These are phyloP conservation scores for Cyberlindnera galapagoensis DNA, from an alignment of 805 yeast species.

Conservation along the genomic window DNA sequence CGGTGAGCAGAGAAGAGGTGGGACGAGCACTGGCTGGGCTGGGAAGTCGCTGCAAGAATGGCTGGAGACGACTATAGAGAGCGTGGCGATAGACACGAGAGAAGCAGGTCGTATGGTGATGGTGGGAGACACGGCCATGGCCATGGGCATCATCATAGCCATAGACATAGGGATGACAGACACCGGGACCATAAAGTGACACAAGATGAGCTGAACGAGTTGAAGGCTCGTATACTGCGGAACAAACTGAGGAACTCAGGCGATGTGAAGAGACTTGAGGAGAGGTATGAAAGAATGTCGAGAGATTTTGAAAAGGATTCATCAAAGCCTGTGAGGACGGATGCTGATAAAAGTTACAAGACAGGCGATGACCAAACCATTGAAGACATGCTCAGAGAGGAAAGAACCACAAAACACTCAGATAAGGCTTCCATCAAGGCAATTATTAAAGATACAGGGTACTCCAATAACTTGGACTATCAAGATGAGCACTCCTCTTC, in stretches of 20 bases:
- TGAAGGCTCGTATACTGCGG: constrained; percentile 27
- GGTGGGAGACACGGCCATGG: neutral
- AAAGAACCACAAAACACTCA: constrained; percentile 19
- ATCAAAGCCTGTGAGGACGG: constrained; percentile 7
- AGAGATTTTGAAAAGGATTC: constrained; percentile 8
- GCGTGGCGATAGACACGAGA: no score
- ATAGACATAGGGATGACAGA: neutral
- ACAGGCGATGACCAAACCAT: constrained; percentile 31
- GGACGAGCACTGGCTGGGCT: no score
- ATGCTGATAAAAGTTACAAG: constrained; percentile 24
- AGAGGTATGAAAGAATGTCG: constrained; percentile 15
- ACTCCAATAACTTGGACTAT: constrained; percentile 34
- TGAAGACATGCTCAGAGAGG: constrained; percentile 30
- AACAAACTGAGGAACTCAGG: constrained; percentile 26
- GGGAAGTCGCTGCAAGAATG: no score
- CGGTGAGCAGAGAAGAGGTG: no score
- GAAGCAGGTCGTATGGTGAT: neutral
- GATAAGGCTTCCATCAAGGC: constrained; percentile 25
- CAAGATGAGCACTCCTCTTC: constrained; percentile 35
- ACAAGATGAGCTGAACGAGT: constrained; percentile 23
- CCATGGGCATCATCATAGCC: neutral
- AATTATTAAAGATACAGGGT: constrained; percentile 32
- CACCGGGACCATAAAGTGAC: constrained; percentile 5
- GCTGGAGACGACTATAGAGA: no score
- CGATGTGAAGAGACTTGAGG: constrained; percentile 19